Evolutionary conservation across 768 basidiomycete genomes (phyloP).

Genomic region (Suillus occidentalis): DNA sequence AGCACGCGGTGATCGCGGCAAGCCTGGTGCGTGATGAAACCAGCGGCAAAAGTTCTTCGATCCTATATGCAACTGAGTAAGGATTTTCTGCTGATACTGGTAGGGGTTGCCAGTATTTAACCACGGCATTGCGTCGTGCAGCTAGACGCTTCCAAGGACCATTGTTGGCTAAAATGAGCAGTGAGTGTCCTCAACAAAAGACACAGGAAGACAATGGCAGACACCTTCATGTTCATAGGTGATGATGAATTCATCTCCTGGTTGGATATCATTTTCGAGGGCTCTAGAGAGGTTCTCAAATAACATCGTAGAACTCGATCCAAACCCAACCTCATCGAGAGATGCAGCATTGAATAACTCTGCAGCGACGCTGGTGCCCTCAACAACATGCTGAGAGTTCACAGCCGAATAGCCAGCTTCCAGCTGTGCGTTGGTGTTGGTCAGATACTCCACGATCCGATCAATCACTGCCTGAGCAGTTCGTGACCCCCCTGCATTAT

Average conservation of each 20-base stretch:
- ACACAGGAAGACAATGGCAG: constrained; percentile 5
- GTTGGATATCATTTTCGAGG: constrained; percentile 51
- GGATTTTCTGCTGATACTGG: constrained; percentile 56
- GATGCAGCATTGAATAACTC: constrained; percentile 64
- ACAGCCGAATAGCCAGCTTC: constrained; percentile 66
- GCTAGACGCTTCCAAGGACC: constrained; percentile 80
- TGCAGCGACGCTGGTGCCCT: constrained; percentile 51
- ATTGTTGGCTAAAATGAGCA: constrained; percentile 53
- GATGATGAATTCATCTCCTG: constrained; percentile 75
- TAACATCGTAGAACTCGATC: constrained; percentile 65
- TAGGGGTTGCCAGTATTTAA: constrained; percentile 61
- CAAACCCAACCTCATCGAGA: constrained; percentile 64
- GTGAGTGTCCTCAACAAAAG: not conserved
- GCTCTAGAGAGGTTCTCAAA: constrained; percentile 68
- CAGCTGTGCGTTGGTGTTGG: constrained; percentile 71
- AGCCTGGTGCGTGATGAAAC: constrained; percentile 67
- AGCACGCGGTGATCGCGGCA: constrained; percentile 72
- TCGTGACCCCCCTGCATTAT: constrained; percentile 79
- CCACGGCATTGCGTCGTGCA: constrained; percentile 47
- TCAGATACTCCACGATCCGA: constrained; percentile 63
- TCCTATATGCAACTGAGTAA: constrained; percentile 57
- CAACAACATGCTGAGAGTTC: constrained; percentile 50
- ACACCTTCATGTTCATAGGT: constrained; percentile 79
- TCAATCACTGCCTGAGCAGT: constrained; percentile 55
- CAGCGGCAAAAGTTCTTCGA: constrained; percentile 59